Evolutionary conservation across 257 asterid genomes (phyloP).

Genomic region (Nicotiana paniculata): DNA sequence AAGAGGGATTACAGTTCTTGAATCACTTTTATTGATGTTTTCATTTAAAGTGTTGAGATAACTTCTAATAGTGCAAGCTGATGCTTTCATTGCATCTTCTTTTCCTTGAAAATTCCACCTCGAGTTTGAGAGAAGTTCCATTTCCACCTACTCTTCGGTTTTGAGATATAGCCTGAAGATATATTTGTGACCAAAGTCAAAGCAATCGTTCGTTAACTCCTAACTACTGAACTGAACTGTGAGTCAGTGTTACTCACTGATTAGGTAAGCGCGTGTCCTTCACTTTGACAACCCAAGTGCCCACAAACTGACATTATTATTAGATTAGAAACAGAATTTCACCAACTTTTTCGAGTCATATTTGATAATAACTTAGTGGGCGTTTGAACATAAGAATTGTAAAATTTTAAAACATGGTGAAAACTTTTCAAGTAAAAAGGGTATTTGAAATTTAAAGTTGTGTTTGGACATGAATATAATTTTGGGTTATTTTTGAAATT

Average conservation of each 20-base stretch:
- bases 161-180: no score
- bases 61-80: slow-evolving; percentile 19
- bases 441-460: no score
- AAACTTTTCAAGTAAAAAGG: no score
- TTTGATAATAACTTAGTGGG: no score
- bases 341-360: no score
- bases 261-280: background rate
- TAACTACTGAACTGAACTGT: background rate
- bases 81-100: slow-evolving; percentile 20
- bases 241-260: background rate
- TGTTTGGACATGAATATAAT: no score
- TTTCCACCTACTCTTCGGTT: background rate
- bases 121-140: background rate
- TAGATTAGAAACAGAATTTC: no score
- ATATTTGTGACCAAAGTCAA: background rate
- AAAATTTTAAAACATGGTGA: no score
- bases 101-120: slow-evolving; percentile 24
- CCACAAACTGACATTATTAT: background rate
- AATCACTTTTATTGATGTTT: slow-evolving; percentile 26
- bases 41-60: background rate
- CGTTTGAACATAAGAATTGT: no score
- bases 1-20: slow-evolving; percentile 43
- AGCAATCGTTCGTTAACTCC: background rate
- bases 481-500: no score
- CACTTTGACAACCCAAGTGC: background rate